Evolutionary conservation across 2,329 filamentous ascomycete species (phyloP).

Genomic region (Chaetoscypha palmicola): DNA sequence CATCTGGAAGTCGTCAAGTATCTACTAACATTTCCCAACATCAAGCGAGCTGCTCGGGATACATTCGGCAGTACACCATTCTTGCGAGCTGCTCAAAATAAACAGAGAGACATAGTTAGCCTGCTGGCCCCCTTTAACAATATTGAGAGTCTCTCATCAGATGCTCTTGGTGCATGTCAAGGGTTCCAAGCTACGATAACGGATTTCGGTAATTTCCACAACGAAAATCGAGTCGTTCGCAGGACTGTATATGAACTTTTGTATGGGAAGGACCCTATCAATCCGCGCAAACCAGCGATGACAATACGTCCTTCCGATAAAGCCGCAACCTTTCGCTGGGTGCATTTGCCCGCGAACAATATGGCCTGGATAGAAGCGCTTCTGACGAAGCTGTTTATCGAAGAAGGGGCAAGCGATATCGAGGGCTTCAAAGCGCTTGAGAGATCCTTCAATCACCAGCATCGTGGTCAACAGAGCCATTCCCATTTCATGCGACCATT

Average conservation of each 20-base stretch:
- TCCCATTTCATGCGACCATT: conserved; percentile 27
- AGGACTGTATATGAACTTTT: conserved; percentile 21
- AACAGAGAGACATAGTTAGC: conserved; percentile 21
- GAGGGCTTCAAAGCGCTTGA: conserved; percentile 26
- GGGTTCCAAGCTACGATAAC: conserved; percentile 24
- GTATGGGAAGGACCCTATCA: conserved; percentile 21
- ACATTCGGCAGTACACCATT: conserved; percentile 25
- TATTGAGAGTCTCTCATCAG: conserved; percentile 19
- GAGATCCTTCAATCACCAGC: conserved; percentile 23
- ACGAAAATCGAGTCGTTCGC: conserved; percentile 19
- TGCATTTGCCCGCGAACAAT: conserved; percentile 26
- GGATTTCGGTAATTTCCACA: conserved; percentile 23
- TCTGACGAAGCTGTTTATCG: conserved; percentile 24
- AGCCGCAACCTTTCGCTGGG: conserved; percentile 23
- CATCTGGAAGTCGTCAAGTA: conserved; percentile 19
- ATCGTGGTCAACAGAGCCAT: conserved; percentile 24
- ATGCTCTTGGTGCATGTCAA: conserved; percentile 24
- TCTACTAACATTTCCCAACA: conserved; percentile 15
- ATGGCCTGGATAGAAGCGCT: conserved; percentile 26
- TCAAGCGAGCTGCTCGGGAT: conserved; percentile 20
- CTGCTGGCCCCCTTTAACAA: conserved; percentile 23
- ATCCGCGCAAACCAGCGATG: conserved; percentile 19
- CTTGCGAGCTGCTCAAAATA: conserved; percentile 21
- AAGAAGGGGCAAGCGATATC: conserved; percentile 23
- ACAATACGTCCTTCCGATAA: conserved; percentile 20